Evolutionary conservation across 495 filamentous ascomycete genomes (phyloP), one percentile per base, ranked within the genome.

Genomic region (Cetradonia linearis): DNA sequence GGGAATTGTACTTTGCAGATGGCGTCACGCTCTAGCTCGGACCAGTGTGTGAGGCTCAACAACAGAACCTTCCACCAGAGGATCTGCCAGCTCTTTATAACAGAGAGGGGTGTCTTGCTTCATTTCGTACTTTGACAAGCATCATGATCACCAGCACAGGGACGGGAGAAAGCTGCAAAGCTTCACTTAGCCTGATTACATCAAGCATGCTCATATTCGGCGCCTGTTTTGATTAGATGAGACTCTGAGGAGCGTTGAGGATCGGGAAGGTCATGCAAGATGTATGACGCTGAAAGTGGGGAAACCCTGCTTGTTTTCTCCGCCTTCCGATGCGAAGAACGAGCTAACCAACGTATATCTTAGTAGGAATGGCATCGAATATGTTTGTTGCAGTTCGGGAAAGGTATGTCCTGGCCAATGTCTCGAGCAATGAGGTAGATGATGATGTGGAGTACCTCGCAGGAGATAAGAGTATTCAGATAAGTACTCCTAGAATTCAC

Each of bases 261-360:
- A 50, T 25, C 31, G 44, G 56, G 33, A 23, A 36, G 23, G 30
- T 25, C 34, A 53, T 30, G 27, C 30, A 30, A 3, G 23, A 56
- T n/a, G n/a, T n/a, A n/a, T 56, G 37, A 38, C 54, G 54, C 7
- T 42, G 2, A 27, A 44, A 59, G 57, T 18, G 46, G 57, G 47
- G 57, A 40, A 59, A 2, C 57, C 57, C 23, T 52, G 47, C 57
- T 59, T 30, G 57, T 46, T 18, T 49, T 2, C 10, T 25, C 20
- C 44, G 34, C 46, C 25, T 49, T 54, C 50, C 50, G 50, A 8
- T 20, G 30, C 10, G n/a, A 53, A n/a, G n/a, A n/a, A n/a, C n/a
- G n/a, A n/a, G n/a, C n/a, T n/a, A n/a, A n/a, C n/a, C n/a, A n/a
- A n/a, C n/a, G n/a, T n/a, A n/a, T n/a, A n/a, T n/a, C n/a, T n/a